Evolutionary conservation across 208 protist genomes (phyloP).

Genomic region (Trypanosoma cruzi): DNA sequence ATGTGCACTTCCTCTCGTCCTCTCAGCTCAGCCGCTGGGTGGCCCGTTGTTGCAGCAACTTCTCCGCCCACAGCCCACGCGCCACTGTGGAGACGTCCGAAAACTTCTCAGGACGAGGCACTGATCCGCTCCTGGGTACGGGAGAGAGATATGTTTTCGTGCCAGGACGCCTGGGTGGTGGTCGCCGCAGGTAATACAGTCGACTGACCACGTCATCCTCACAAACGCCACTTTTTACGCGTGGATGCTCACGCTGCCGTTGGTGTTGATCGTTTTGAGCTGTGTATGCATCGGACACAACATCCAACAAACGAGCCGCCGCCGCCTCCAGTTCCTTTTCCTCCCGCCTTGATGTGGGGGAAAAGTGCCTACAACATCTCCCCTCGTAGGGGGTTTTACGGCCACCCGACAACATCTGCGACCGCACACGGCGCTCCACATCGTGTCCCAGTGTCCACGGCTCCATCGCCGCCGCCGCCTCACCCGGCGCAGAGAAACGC

Average conservation of each 20-base stretch:
- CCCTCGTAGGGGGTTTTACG: background rate
- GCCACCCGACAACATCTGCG: slow-evolving; percentile 1
- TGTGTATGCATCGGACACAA: slow-evolving; percentile 1
- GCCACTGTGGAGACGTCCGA: slow-evolving; percentile 38
- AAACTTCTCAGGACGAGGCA: background rate
- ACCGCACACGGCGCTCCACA: slow-evolving; percentile 22
- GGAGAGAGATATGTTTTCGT: slow-evolving; percentile 7
- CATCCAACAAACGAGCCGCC: slow-evolving; percentile 12
- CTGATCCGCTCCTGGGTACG: slow-evolving; percentile 6
- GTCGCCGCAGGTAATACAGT: slow-evolving; percentile 4
- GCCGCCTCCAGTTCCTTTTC: slow-evolving; percentile 8
- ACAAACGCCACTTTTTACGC: background rate
- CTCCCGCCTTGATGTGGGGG: background rate
- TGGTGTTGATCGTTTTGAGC: background rate
- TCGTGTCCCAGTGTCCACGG: background rate
- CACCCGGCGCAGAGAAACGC: too few relatives aligned
- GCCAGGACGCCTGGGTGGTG: slow-evolving; percentile 1
- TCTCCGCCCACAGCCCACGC: slow-evolving; percentile 67
- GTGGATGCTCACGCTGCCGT: too few relatives aligned
- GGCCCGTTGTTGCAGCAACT: slow-evolving; percentile 45
- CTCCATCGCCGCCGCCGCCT: too few relatives aligned
- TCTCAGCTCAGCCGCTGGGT: background rate
- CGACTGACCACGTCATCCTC: background rate
- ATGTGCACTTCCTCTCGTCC: background rate
- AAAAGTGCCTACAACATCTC: background rate